Percentiles rank a stretch among this genome's conserved stretches.
Evolutionary conservation across 129 eudicot species (phyloP).

Genomic region (Tanacetum coccineum): DNA sequence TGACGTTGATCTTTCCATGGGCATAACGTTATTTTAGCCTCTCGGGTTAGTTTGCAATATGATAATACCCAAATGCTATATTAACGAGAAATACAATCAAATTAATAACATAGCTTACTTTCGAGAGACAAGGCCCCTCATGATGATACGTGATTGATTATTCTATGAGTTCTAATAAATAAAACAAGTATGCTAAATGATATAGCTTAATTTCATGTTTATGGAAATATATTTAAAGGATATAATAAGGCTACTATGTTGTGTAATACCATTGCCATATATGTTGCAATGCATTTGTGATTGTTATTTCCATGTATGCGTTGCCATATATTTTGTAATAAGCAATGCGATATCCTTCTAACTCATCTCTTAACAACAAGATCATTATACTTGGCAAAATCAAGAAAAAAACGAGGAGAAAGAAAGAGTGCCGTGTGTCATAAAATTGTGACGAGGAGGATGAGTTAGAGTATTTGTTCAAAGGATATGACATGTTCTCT

Average conservation of each 20-base stretch:
- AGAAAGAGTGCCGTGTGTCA: too few species aligned
- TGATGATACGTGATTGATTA: neutral
- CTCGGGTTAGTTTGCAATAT: neutral
- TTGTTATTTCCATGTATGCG: neutral
- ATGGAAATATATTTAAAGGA: neutral
- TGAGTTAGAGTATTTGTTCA: too few species aligned
- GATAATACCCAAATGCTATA: neutral
- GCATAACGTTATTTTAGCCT: neutral
- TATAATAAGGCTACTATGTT: neutral
- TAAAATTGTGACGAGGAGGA: too few species aligned
- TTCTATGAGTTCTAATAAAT: neutral
- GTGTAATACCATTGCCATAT: neutral
- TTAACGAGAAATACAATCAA: neutral
- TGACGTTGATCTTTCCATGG: conserved; percentile 2
- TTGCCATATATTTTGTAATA: neutral
- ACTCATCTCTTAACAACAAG: too few species aligned
- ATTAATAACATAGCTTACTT: conserved; percentile 2
- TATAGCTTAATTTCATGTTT: neutral
- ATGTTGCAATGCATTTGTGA: neutral
- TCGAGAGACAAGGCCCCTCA: neutral
- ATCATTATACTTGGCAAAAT: too few species aligned
- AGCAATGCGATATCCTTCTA: neutral
- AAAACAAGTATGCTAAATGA: neutral
- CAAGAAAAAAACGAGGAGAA: too few species aligned
- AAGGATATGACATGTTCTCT: too few species aligned